Evolutionary conservation across 148 eudicot species (phyloP).

Genomic region (Nepenthes mirabilis): DNA sequence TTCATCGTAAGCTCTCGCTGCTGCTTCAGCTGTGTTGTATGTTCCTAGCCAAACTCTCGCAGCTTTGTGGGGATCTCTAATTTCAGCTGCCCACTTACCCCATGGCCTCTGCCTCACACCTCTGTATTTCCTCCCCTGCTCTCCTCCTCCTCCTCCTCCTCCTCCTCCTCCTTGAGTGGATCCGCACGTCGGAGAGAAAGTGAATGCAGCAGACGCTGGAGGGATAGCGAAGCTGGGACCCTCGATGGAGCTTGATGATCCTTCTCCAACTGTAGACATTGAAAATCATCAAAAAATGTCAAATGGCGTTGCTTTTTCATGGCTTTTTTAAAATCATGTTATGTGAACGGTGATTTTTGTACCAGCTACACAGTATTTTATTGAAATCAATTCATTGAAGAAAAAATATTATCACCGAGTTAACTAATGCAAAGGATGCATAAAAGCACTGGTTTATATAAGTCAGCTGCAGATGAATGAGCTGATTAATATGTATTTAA

Average conservation of each 20-base stretch:
- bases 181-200: slow-evolving; percentile 16
- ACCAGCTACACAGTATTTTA: no score
- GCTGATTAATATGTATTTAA: no score
- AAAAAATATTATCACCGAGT: no score
- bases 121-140: slow-evolving; percentile 50
- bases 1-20: slow-evolving; percentile 68
- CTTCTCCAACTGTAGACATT: background rate
- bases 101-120: slow-evolving; percentile 84
- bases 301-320: no score
- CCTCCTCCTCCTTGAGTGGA: background rate
- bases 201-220: slow-evolving; percentile 8
- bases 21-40: slow-evolving; percentile 64
- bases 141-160: background rate
- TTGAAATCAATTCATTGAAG: no score
- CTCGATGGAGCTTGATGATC: slow-evolving; percentile 14
- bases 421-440: no score
- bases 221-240: slow-evolving; percentile 9
- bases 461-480: no score
- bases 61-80: slow-evolving; percentile 65
- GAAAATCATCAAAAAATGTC: no score
- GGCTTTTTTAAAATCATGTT: no score
- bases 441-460: no score
- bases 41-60: slow-evolving; percentile 84
- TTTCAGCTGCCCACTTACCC: slow-evolving; percentile 96
- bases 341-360: no score